Percentiles rank a stretch among this genome's conserved stretches.
phyloP scores from a whole-genome alignment of 345 rosid genomes.

The Eucalyptus shirleyi region DNA sequence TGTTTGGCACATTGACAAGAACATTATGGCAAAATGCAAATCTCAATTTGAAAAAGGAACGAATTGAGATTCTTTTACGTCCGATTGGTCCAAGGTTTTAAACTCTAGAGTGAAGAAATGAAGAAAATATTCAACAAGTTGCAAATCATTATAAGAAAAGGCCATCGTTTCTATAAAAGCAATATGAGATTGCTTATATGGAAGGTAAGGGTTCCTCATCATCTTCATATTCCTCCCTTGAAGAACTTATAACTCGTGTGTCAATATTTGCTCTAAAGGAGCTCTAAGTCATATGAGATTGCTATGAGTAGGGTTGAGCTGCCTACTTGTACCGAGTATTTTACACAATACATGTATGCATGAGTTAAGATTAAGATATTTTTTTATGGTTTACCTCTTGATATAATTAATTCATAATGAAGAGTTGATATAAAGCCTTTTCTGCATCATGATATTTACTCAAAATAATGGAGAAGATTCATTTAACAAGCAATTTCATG shows the following conservation, averaged over 20 bases:
- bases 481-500: background rate
- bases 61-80: background rate
- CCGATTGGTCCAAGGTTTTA: rapidly evolving
- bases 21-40: background rate
- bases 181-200: background rate
- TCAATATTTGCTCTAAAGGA: background rate
- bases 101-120: background rate
- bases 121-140: background rate
- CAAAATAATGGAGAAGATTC: background rate
- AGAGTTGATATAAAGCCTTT: background rate
- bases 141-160: background rate
- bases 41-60: background rate
- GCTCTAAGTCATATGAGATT: background rate
- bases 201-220: background rate
- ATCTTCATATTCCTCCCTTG: background rate
- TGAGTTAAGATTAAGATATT: background rate
- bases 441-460: background rate
- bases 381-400: background rate
- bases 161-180: background rate
- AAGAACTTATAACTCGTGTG: background rate
- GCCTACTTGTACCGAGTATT: background rate
- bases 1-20: background rate
- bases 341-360: background rate
- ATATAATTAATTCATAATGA: background rate
- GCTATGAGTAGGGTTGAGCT: background rate